A percentile compares a stretch with the other conserved stretches of the same genome.
Evolutionary conservation across 192 early-diverging fungal species (phyloP).

Genomic region (Backusella macrospora): DNA sequence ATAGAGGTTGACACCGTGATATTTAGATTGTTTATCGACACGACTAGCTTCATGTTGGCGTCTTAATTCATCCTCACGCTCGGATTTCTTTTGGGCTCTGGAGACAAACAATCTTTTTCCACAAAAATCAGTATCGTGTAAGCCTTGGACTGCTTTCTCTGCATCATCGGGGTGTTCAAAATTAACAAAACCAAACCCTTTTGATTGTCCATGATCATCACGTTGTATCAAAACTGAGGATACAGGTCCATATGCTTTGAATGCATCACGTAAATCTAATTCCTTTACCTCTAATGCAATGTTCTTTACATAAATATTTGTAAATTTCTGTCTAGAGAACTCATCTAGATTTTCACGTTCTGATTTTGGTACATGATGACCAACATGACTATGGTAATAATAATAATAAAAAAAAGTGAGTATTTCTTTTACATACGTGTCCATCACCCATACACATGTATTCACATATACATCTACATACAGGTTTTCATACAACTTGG

Average conservation of each 20-base stretch:
- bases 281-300: conserved; percentile 70
- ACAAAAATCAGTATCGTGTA: conserved; percentile 80
- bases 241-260: conserved; percentile 69
- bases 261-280: conserved; percentile 67
- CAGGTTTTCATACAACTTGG: no score
- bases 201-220: conserved; percentile 76
- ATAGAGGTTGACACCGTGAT: conserved; percentile 93
- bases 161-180: conserved; percentile 78
- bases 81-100: conserved; percentile 90
- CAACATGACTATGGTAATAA: conserved; percentile 57
- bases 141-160: conserved; percentile 72
- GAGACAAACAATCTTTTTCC: conserved; percentile 85
- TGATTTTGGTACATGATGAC: conserved; percentile 75
- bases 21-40: conserved; percentile 82
- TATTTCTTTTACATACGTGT: neutral
- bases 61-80: conserved; percentile 88
- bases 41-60: conserved; percentile 81
- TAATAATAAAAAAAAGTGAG: neutral
- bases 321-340: conserved; percentile 64
- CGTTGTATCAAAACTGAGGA: conserved; percentile 69
- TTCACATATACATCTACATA: no score
- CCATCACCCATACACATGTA: neutral
- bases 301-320: conserved; percentile 94
- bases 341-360: conserved; percentile 77
- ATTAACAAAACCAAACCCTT: conserved; percentile 92